Base-by-base conservation (phyloP, 2,329 filamentous ascomycete genomes). In the Ophiosphaerella korrae region DNA sequence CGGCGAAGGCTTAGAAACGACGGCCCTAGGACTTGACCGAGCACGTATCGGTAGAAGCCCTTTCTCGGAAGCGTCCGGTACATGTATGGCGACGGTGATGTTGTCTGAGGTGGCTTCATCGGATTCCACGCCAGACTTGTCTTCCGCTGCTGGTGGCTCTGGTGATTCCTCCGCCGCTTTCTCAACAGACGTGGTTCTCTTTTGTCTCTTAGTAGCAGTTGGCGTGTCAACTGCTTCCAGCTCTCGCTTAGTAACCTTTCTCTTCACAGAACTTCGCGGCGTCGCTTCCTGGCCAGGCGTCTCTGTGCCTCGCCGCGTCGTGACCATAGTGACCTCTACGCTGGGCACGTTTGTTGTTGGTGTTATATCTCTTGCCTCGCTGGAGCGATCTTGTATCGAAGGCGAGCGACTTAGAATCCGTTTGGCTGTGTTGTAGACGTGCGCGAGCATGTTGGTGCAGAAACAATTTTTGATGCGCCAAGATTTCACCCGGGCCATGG, bases 281-380 rank as follows among this genome's bases (percentile, higher is more conserved):
- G 67, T 70, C 8, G 56, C 62, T 8, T 54, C 55, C 33, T 53
- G 52, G 33, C 63, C 61, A 7, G 63, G 63, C 23, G 63, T 66
- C 43, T 62, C 63, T 34, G 64, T 66, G 11, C 67, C 71, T 52
- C 66, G 60, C 49, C 70, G 64, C 24, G 69, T 73, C 5, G 67
- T 70, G 44, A 74, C 71, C 71, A 74, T 74, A 34, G 55, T 56
- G 52, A 46, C 42, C 42, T 55, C 48, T 12, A 52, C 23, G 42
- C 58, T 49, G 29, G 40, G 39, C n/a, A 54, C 40, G 41, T 50
- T 41, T 39, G 41, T 57, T 38, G 43, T 60, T 18, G 57, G 52
- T 40, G 53, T 39, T 4, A 53, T 43, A 26, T 64, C 54, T 48
- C 13, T 37, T 8, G 37, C 21, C 42, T 66, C 62, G 47, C 56